These are phyloP conservation scores for Candida sithepensis DNA, from an alignment of 805 yeast species.

Conservation along the genomic window DNA sequence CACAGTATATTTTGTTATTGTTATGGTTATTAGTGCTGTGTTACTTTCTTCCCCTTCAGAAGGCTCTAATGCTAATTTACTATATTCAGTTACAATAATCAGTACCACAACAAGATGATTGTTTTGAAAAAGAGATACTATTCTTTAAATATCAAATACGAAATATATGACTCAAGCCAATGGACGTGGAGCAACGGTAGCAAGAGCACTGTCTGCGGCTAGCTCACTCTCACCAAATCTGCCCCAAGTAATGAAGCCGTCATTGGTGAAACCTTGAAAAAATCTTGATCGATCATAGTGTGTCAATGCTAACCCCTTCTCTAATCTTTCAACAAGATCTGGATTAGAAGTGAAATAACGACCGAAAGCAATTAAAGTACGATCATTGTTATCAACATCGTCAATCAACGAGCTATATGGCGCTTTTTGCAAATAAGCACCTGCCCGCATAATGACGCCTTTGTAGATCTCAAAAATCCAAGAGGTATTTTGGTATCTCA, in stretches of 20 bases:
- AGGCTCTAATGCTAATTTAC: too few relatives aligned
- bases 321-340: slow-evolving; percentile 36
- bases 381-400: slow-evolving; percentile 30
- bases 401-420: slow-evolving; percentile 20
- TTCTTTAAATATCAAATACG: too few relatives aligned
- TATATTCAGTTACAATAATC: too few relatives aligned
- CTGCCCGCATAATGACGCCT: slow-evolving; percentile 27
- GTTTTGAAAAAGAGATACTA: too few relatives aligned
- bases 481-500: slow-evolving; percentile 6
- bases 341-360: slow-evolving; percentile 43
- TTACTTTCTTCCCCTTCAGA: too few relatives aligned
- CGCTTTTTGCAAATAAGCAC: slow-evolving; percentile 24
- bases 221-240: slow-evolving; percentile 14
- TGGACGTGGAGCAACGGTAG: slow-evolving; percentile 9
- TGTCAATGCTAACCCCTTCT: slow-evolving; percentile 34
- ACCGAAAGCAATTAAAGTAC: slow-evolving; percentile 42
- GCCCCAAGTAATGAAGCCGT: slow-evolving; percentile 14
- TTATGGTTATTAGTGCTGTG: too few relatives aligned
- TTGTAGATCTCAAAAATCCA: slow-evolving; percentile 33
- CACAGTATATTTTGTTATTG: too few relatives aligned
- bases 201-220: slow-evolving; percentile 7
- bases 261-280: slow-evolving; percentile 29
- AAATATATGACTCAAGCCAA: too few relatives aligned
- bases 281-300: slow-evolving; percentile 39
- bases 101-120: too few relatives aligned